These are phyloP conservation scores for Zopfochytrium polystomum DNA, from an alignment of 371 early-diverging fungal species.

Conservation along the genomic window DNA sequence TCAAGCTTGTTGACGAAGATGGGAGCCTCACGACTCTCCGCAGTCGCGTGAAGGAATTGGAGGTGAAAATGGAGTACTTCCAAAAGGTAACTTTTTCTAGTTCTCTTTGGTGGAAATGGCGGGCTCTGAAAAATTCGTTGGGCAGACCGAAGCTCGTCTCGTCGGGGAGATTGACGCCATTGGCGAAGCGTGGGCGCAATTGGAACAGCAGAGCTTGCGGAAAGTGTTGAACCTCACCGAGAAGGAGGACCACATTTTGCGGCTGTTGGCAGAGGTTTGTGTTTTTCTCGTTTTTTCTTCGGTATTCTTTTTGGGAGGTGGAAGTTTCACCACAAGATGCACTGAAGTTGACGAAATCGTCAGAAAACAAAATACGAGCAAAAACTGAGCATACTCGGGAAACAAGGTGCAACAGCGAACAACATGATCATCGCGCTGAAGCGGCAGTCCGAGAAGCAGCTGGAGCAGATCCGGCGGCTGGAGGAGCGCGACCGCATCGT, in stretches of 20 bases:
- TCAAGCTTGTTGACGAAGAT: too few species aligned
- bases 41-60: too few species aligned
- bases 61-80: constrained; percentile 39
- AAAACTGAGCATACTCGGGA: constrained; percentile 63
- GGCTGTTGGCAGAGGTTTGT: constrained; percentile 63
- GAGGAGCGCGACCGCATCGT: constrained; percentile 73
- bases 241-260: constrained; percentile 75
- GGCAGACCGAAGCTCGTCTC: constrained; percentile 55
- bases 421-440: constrained; percentile 65
- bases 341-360: not conserved
- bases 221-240: constrained; percentile 68
- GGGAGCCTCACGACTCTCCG: too few species aligned
- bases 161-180: constrained; percentile 74
- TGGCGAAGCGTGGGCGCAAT: constrained; percentile 67
- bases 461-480: constrained; percentile 71
- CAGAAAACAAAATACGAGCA: constrained; percentile 69
- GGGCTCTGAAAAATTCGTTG: not conserved
- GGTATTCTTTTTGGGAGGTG: not conserved
- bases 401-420: constrained; percentile 65
- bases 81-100: constrained; percentile 36
- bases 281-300: not conserved
- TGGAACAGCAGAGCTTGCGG: constrained; percentile 76
- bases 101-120: constrained; percentile 1
- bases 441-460: constrained; percentile 75
- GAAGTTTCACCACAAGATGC: too few species aligned